A percentile compares a stretch with the other conserved stretches of the same genome.
Conservation (phyloP, 441 rosid genomes). For the Eutrema salsugineum region DNA sequence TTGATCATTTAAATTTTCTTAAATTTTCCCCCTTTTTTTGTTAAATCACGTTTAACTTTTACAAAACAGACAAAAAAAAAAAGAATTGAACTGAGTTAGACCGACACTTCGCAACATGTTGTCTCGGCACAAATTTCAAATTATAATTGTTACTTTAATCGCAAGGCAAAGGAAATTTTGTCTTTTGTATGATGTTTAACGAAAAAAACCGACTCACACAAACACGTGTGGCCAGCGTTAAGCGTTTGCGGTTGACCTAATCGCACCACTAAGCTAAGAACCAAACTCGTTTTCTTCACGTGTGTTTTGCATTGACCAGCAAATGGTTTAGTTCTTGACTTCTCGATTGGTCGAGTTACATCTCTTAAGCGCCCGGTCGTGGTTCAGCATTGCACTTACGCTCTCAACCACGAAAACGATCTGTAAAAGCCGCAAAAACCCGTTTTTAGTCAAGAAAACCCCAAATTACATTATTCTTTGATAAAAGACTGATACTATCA, state of each 20-base stretch:
- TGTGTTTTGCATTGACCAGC: background rate
- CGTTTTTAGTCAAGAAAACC: background rate
- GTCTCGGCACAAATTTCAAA: background rate
- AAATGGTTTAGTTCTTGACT: slow-evolving; percentile 28
- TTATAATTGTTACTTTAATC: background rate
- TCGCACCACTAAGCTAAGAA: slow-evolving; percentile 46
- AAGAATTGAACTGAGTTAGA: background rate
- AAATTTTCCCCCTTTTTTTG: background rate
- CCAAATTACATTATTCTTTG: background rate
- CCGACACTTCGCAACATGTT: background rate
- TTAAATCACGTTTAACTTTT: background rate
- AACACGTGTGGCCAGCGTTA: slow-evolving; percentile 10
- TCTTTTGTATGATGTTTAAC: background rate
- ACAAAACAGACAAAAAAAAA: too few relatives aligned
- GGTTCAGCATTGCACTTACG: slow-evolving; percentile 77
- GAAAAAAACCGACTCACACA: background rate
- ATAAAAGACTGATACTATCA: background rate
- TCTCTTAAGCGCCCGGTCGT: slow-evolving; percentile 63
- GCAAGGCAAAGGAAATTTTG: background rate
- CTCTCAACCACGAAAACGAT: slow-evolving; percentile 81
- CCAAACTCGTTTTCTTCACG: background rate
- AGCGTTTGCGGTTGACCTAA: slow-evolving; percentile 52
- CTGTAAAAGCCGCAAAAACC: slow-evolving; percentile 39
- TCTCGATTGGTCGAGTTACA: slow-evolving; percentile 27
- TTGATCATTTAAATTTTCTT: background rate